These are phyloP conservation scores for Typha latifolia DNA, from an alignment of 176 grass and related monocot genomes.

Conservation along the genomic window DNA sequence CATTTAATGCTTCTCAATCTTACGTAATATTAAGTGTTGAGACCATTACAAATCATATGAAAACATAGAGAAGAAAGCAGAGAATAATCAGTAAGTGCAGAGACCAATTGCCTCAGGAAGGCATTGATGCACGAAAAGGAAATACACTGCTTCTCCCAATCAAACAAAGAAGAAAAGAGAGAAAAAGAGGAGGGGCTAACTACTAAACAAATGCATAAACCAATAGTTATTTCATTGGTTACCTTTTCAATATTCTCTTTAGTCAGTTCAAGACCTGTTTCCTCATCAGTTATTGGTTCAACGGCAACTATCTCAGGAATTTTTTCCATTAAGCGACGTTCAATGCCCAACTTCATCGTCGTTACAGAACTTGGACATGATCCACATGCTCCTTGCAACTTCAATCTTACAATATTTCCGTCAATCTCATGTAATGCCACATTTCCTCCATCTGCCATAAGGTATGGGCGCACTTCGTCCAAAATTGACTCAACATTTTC, in stretches of 20 bases:
- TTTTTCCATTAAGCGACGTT: slow-evolving; percentile 88
- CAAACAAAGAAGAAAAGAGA: too few relatives aligned
- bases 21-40: too few relatives aligned
- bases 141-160: too few relatives aligned
- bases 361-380: slow-evolving; percentile 90
- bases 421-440: slow-evolving; percentile 88
- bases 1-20: too few relatives aligned
- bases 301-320: slow-evolving; percentile 90
- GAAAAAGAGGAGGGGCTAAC: too few relatives aligned
- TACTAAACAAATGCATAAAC: too few relatives aligned
- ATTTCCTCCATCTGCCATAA: slow-evolving; percentile 95
- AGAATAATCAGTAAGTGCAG: too few relatives aligned
- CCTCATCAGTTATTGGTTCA: slow-evolving; percentile 67
- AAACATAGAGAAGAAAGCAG: too few relatives aligned
- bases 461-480: slow-evolving; percentile 94
- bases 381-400: slow-evolving; percentile 88
- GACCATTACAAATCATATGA: too few relatives aligned
- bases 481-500: slow-evolving; percentile 86
- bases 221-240: neutral
- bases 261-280: slow-evolving; percentile 80
- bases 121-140: too few relatives aligned
- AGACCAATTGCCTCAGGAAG: too few relatives aligned
- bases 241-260: slow-evolving; percentile 91
- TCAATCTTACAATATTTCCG: slow-evolving; percentile 68
- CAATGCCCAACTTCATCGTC: slow-evolving; percentile 94